Evolutionary conservation across 78 protist species (phyloP).

Genomic region (Neovahlkampfia damariscottae): DNA sequence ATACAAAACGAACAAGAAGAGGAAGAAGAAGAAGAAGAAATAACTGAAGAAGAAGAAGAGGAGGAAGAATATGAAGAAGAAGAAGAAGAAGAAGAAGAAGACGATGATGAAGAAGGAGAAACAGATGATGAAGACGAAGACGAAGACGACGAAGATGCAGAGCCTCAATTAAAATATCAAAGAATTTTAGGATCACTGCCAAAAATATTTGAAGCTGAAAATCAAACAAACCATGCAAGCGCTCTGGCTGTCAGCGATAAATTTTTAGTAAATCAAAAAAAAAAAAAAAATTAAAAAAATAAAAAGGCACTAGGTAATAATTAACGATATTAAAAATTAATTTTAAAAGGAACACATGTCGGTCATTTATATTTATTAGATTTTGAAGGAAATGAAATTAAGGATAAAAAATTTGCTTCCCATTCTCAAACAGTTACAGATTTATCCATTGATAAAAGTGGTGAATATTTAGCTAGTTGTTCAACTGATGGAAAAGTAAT

Average conservation of each 20-base stretch:
- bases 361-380: slow-evolving; percentile 64
- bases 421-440: slow-evolving; percentile 54
- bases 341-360: slow-evolving; percentile 69
- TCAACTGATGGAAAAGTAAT: slow-evolving; percentile 66
- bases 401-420: slow-evolving; percentile 21
- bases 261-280: slow-evolving; percentile 8
- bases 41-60: neutral
- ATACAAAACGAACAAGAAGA: too few relatives aligned
- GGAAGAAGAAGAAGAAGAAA: too few relatives aligned
- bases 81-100: slow-evolving; percentile 15
- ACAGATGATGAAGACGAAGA: slow-evolving; percentile 12
- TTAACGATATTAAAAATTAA: too few relatives aligned
- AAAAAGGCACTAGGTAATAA: too few relatives aligned
- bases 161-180: slow-evolving; percentile 9
- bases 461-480: slow-evolving; percentile 78
- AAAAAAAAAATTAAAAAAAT: too few relatives aligned
- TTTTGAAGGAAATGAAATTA: slow-evolving; percentile 54
- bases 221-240: neutral
- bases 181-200: neutral
- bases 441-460: slow-evolving; percentile 49
- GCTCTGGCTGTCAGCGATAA: slow-evolving; percentile 12
- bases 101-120: slow-evolving; percentile 24
- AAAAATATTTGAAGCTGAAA: neutral
- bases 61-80: slow-evolving; percentile 15
- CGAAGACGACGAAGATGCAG: slow-evolving; percentile 3